Evolutionary conservation across 2,329 filamentous ascomycete species (phyloP), one percentile per base, ranked within the genome.

Genomic region (Epichloe baconii): DNA sequence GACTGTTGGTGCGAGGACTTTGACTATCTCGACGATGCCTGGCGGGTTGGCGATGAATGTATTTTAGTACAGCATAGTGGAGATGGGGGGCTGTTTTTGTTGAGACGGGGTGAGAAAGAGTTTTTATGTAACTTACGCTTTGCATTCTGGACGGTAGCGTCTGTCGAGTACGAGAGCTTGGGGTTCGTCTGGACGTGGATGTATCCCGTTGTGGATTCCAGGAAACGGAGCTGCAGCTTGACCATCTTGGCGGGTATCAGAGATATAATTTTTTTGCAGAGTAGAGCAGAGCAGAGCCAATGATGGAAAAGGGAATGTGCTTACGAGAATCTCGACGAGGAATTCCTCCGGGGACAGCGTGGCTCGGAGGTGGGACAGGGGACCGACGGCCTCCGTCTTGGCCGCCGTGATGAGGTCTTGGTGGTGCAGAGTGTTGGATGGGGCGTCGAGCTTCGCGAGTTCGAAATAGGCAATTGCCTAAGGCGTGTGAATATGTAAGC

Each of bases 121-220:
- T 34, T 15, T 23, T 12, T 19, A 19, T n/a, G n/a, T n/a, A n/a
- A 55, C 69, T 50, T 65, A 80, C 78, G 68, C 52, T 70, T 61
- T 5, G 74, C 77, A 54, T 79, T 77, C 3, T 64, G 61, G 2
- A 79, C 60, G 0, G 72, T 81, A 47, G 71, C 73, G 2, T 67
- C 57, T 0, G 68, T 70, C 1, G 72, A 72, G 55, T 78, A 79
- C 0, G 76, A 71, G 48, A 75, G 70, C 49, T 73, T 72, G 0
- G 80, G 77, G 52, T 83, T 82, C 4, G 75, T 78, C 59, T 82
- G 78, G n/a, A 82, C 66, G 57, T 80, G 79, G 0, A 79, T 68
- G 47, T 67, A 72, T 4, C 77, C 77, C 1, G 64, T 72, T 45
- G 81, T 62, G 46, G 76, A 63, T 0, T 71, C 68, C 0, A 70